A percentile compares a stretch with the other conserved stretches of the same genome.
phyloP scores from a whole-genome alignment of 2,329 filamentous ascomycete genomes.

The Thelonectria rubi region DNA sequence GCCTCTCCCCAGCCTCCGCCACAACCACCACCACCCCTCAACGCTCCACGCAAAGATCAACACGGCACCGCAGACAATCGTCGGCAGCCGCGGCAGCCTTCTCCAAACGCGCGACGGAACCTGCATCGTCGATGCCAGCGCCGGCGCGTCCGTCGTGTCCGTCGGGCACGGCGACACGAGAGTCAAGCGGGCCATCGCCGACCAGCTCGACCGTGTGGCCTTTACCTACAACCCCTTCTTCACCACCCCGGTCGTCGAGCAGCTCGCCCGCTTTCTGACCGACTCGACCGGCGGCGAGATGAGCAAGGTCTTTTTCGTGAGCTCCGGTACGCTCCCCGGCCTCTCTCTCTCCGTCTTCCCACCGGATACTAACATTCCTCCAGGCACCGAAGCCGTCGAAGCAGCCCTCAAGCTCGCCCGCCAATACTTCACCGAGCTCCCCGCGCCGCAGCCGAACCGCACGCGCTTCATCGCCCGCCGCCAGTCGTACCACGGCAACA shows the following conservation, averaged over 20 bases:
- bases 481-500: slow-evolving; percentile 36
- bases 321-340: slow-evolving; percentile 47
- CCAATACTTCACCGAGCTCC: slow-evolving; percentile 33
- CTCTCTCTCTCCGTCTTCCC: neutral
- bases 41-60: slow-evolving; percentile 7
- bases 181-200: slow-evolving; percentile 32
- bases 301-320: slow-evolving; percentile 48
- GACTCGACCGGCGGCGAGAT: slow-evolving; percentile 46
- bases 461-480: slow-evolving; percentile 30
- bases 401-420: slow-evolving; percentile 35
- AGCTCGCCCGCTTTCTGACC: slow-evolving; percentile 40
- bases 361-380: neutral
- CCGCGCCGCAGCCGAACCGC: slow-evolving; percentile 24
- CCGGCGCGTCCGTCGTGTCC: slow-evolving; percentile 32
- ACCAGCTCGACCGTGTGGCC: slow-evolving; percentile 34
- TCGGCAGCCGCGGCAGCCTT: slow-evolving; percentile 1
- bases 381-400: slow-evolving; percentile 37
- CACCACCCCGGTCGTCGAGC: slow-evolving; percentile 33
- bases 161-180: slow-evolving; percentile 32
- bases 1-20: neutral
- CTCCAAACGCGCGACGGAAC: slow-evolving; percentile 7
- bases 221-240: slow-evolving; percentile 35
- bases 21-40: neutral
- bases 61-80: slow-evolving; percentile 1
- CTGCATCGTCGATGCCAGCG: slow-evolving; percentile 18